Percentiles rank a stretch among this genome's conserved stretches.
Conservation (phyloP, 2,329 filamentous ascomycete species). For the Huntiella abstrusa region DNA sequence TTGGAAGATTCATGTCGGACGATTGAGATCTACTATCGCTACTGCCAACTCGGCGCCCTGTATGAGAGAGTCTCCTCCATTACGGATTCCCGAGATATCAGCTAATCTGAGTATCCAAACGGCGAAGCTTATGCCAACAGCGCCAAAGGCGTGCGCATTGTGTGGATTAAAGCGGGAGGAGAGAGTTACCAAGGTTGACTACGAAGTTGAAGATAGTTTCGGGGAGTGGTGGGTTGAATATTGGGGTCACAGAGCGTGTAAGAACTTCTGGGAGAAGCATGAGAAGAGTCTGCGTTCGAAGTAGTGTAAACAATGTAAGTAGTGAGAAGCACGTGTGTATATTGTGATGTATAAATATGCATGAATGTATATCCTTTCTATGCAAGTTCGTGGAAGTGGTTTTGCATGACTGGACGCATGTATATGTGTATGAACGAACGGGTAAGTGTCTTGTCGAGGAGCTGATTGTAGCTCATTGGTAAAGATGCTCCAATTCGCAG, state of each 20-base stretch:
- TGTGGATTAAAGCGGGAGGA: constrained; percentile 84
- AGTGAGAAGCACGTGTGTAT: not conserved
- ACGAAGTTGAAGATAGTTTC: constrained; percentile 71
- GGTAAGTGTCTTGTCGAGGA: too few species aligned
- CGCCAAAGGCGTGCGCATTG: constrained; percentile 58
- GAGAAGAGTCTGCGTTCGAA: constrained; percentile 45
- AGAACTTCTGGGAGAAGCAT: constrained; percentile 70
- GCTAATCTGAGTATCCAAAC: constrained; percentile 50
- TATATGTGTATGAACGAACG: too few species aligned
- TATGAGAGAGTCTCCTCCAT: constrained; percentile 17
- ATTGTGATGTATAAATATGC: not conserved
- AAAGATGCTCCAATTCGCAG: too few species aligned
- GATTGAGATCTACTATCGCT: constrained; percentile 53
- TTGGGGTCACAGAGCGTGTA: constrained; percentile 64
- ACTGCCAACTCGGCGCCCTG: constrained; percentile 42
- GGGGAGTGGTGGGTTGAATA: constrained; percentile 93
- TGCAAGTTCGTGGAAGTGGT: too few species aligned
- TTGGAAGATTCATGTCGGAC: constrained; percentile 60
- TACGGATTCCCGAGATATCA: constrained; percentile 49
- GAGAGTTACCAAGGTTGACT: constrained; percentile 55
- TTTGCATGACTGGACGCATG: too few species aligned
- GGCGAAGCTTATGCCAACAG: constrained; percentile 54
- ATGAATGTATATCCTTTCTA: not conserved
- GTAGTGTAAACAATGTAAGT: too few species aligned
- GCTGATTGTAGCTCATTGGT: too few species aligned